Base-by-base conservation (phyloP, 176 grass and related monocot genomes). In the Avena insularis region DNA sequence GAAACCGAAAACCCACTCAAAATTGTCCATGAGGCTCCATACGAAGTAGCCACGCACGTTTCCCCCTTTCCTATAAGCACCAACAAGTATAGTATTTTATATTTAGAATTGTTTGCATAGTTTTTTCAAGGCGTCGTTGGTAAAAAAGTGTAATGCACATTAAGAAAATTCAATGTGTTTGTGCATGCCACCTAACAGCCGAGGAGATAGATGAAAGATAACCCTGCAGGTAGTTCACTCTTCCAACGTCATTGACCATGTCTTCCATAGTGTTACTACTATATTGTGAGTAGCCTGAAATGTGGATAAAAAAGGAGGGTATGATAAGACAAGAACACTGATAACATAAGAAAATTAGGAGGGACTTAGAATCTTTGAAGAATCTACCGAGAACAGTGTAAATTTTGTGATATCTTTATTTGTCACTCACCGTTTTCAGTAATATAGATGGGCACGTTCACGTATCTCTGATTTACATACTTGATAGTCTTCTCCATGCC, bases 11-110 rank as follows among this genome's bases (percentile, higher is more conserved):
- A 1, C 0, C 93, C 93, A 95, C 71, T 95, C 90, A 31, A 95
- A 95, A 23, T 92, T 92, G 74, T 94, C 93, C 38, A 94, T 14
- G 12, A 94, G 29, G 7, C 78, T 82, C 93, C 90, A 94, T 7
- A 81, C 49, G 62, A 94, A 94, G 84, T 94, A 94, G 5, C 93
- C 93, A 25, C 57, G 62, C 12, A 94, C 93, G 40, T 88, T 49
- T 12, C 90, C 93, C 20, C 93, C 93, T 79, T 68, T 82, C 82
- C 93, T 95, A 31, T 4, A 23, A n/a, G 13, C 71, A 84, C 27
- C 12, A 38, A 54, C 12, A 75, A 35, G 23, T 9, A 45, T 29
- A 61, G 8, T 33, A 66, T 43, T 43, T 43, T 43, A 6, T 16
- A 0, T 5, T 6, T 33, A 33, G 12, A 5, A 66, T 31, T 33